Evolutionary conservation across 2,329 filamentous ascomycete species (phyloP).

Genomic region (Aspergillus spinulosporus): DNA sequence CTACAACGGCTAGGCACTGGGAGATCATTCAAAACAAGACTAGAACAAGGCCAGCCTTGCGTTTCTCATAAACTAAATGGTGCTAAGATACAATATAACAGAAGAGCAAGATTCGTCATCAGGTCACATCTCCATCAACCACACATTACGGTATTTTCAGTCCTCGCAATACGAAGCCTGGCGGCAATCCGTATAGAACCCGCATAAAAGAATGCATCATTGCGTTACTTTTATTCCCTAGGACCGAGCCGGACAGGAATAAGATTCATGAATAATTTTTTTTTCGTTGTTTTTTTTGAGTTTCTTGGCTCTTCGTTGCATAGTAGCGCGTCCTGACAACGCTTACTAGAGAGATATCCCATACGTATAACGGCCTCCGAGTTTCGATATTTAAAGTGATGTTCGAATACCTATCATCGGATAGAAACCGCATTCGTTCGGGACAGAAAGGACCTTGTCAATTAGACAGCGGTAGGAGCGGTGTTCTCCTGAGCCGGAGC

Average conservation of each 20-base stretch:
- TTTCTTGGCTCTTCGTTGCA: slow-evolving; percentile 19
- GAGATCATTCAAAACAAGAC: slow-evolving; percentile 2
- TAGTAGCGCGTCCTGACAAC: slow-evolving; percentile 20
- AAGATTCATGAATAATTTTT: slow-evolving; percentile 24
- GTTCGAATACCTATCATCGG: slow-evolving; percentile 1
- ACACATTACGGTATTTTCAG: slow-evolving; percentile 25
- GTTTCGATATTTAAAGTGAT: slow-evolving; percentile 11
- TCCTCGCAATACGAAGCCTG: slow-evolving; percentile 16
- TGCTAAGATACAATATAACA: slow-evolving; percentile 45
- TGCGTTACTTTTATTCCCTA: slow-evolving; percentile 19
- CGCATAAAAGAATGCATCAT: slow-evolving; percentile 24
- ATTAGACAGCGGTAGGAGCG: slow-evolving; percentile 41
- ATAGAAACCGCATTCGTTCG: slow-evolving; percentile 19
- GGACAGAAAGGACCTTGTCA: slow-evolving; percentile 27
- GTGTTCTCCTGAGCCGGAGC: slow-evolving; percentile 43
- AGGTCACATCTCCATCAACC: slow-evolving; percentile 25
- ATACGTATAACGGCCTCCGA: slow-evolving; percentile 24
- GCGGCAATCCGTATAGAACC: slow-evolving; percentile 20
- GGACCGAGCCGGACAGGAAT: slow-evolving; percentile 28
- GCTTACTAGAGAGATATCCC: slow-evolving; percentile 29
- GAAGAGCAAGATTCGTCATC: slow-evolving; percentile 41
- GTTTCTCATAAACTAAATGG: slow-evolving; percentile 43
- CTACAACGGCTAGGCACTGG: not conserved
- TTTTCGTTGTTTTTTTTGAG: slow-evolving; percentile 13
- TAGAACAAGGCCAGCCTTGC: slow-evolving; percentile 29